Evolutionary conservation across 176 grass and related monocot genomes (phyloP).

Genomic region (Aegilops sharonensis): DNA sequence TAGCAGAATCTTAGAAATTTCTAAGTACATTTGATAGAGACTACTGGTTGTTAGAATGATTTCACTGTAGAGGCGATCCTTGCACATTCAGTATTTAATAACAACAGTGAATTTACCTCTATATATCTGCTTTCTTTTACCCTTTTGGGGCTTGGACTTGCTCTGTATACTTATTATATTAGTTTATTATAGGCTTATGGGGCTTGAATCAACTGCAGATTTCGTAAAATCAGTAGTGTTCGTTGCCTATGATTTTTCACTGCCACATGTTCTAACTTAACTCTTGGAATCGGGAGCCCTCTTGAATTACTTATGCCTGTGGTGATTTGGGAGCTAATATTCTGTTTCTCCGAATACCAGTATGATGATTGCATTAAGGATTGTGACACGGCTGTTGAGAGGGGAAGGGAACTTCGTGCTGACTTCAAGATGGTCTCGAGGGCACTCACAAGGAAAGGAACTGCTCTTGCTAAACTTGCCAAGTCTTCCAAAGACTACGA

Average conservation of each 20-base stretch:
- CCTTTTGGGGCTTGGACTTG: background rate
- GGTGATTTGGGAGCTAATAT: background rate
- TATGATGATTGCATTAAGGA: conserved; percentile 97
- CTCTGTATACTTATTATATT: background rate
- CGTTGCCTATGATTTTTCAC: background rate
- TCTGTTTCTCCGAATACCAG: conserved; percentile 14
- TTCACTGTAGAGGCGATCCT: background rate
- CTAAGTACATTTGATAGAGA: background rate
- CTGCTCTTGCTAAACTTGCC: conserved; percentile 75
- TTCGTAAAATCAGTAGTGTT: background rate
- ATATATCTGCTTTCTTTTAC: background rate
- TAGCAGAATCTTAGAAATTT: too few relatives aligned
- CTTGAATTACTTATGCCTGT: background rate
- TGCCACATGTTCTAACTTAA: background rate
- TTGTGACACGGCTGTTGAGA: conserved; percentile 88
- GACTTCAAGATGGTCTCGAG: conserved; percentile 97
- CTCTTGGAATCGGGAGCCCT: background rate
- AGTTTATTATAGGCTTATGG: background rate
- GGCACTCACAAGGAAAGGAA: conserved; percentile 98
- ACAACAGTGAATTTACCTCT: background rate
- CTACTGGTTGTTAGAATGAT: background rate
- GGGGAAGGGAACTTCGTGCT: conserved; percentile 88
- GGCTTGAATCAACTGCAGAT: background rate
- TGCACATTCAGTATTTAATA: background rate
- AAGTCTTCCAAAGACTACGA: conserved; percentile 89